Percentiles rank a stretch among this genome's conserved stretches.
Evolutionary conservation across 306 rosid genomes (phyloP).

Genomic region (Sindora glabra): DNA sequence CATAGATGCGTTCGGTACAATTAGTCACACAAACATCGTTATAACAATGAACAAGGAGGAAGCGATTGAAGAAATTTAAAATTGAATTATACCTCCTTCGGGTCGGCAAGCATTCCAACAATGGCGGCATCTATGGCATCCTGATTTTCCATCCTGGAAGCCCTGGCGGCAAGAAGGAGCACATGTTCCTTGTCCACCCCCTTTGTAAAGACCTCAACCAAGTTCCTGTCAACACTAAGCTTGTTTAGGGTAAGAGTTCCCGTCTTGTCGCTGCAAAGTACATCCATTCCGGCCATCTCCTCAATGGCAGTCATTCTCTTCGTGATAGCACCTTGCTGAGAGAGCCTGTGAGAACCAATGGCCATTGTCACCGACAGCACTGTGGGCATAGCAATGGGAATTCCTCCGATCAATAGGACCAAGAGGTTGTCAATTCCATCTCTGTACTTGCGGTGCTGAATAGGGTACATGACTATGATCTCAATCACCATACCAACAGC

Average conservation of each 20-base stretch:
- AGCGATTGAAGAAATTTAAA: background rate
- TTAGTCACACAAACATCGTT: background rate
- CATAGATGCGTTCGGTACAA: background rate
- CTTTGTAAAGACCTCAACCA: conserved; percentile 78
- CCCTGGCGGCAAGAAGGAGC: conserved; percentile 82
- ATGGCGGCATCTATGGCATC: conserved; percentile 97
- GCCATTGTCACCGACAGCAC: conserved; percentile 99
- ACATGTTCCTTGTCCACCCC: conserved; percentile 84
- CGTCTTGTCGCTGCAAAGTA: conserved; percentile 96
- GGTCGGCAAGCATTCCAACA: conserved; percentile 98
- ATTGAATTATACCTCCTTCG: conserved; percentile 63
- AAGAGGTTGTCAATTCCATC: conserved; percentile 90
- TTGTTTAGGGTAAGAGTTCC: conserved; percentile 98
- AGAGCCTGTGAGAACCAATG: conserved; percentile 93
- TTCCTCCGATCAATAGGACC: conserved; percentile 97
- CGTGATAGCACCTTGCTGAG: conserved; percentile 98
- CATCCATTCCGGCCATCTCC: conserved; percentile 99
- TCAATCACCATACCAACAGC: conserved; percentile 86
- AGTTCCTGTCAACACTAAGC: conserved; percentile 75
- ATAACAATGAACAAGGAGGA: no score
- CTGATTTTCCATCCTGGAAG: conserved; percentile 91
- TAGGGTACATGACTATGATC: conserved; percentile 93
- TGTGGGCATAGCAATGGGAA: conserved; percentile 99
- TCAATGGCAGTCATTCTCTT: conserved; percentile 99
- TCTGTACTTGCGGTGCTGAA: conserved; percentile 78